These are phyloP conservation scores for Cladophialophora bantiana DNA, from an alignment of 2,329 filamentous ascomycete species.

Conservation along the genomic window DNA sequence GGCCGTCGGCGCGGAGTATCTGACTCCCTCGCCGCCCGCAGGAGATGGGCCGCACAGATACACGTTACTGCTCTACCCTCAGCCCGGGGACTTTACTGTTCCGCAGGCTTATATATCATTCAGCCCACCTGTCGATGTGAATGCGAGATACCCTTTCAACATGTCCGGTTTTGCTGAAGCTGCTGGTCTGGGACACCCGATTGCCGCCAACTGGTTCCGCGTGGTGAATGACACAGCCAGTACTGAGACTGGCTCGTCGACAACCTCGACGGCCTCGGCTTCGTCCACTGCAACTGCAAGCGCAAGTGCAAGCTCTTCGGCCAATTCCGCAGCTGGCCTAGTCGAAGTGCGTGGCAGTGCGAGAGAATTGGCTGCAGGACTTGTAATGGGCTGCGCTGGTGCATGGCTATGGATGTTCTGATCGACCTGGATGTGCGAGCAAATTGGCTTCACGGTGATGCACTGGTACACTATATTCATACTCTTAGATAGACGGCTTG, in stretches of 20 bases:
- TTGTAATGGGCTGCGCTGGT: slow-evolving; percentile 19
- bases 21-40: slow-evolving; percentile 43
- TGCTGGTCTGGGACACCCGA: slow-evolving; percentile 42
- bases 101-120: slow-evolving; percentile 46
- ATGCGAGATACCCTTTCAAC: slow-evolving; percentile 47
- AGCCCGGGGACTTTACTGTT: slow-evolving; percentile 42
- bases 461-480: neutral
- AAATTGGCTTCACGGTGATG: neutral
- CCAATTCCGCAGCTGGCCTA: slow-evolving; percentile 10
- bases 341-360: slow-evolving; percentile 17
- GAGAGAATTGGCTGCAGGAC: slow-evolving; percentile 17
- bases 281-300: slow-evolving; percentile 4
- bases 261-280: neutral
- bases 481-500: neutral
- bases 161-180: slow-evolving; percentile 46
- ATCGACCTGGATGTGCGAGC: neutral
- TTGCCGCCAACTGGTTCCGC: slow-evolving; percentile 52
- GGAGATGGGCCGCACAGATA: slow-evolving; percentile 44
- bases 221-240: slow-evolving; percentile 33
- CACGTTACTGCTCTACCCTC: slow-evolving; percentile 44
- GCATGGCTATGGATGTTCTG: slow-evolving; percentile 16
- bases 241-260: neutral
- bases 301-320: slow-evolving; percentile 7
- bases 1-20: slow-evolving; percentile 38
- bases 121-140: slow-evolving; percentile 35